These are phyloP conservation scores for Cryomyces minteri DNA, from an alignment of 495 filamentous ascomycete species.

Conservation along the genomic window DNA sequence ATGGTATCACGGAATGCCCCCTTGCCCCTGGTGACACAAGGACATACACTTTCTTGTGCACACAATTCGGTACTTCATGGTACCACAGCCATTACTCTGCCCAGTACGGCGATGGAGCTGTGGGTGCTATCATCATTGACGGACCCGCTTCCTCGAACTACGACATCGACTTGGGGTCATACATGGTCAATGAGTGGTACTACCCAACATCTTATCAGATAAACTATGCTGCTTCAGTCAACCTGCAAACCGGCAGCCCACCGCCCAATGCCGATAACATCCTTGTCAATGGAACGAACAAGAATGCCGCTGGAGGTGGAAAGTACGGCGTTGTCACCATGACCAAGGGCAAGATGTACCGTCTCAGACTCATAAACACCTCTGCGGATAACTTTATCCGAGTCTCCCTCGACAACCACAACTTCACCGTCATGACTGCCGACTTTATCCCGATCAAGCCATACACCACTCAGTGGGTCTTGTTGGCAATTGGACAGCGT, in stretches of 20 bases:
- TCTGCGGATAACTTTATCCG: conserved; percentile 11
- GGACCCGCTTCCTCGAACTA: conserved; percentile 21
- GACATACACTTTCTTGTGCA: conserved; percentile 19
- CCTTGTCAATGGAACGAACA: conserved; percentile 19
- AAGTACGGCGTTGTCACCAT: conserved; percentile 12
- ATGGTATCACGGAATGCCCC: conserved; percentile 22
- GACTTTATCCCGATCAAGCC: conserved; percentile 22
- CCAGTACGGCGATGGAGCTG: conserved; percentile 21
- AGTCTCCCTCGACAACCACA: conserved; percentile 15
- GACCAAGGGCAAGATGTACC: conserved; percentile 17
- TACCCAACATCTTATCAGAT: conserved; percentile 12
- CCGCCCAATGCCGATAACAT: conserved; percentile 14
- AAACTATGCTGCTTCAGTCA: background rate
- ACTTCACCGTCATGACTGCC: conserved; percentile 16
- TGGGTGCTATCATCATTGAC: conserved; percentile 18
- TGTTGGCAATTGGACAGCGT: conserved; percentile 19
- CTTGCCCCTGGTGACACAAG: conserved; percentile 17
- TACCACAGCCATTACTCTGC: conserved; percentile 18
- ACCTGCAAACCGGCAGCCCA: conserved; percentile 4
- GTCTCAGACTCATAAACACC: conserved; percentile 20
- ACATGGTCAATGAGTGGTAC: conserved; percentile 20
- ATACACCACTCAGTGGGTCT: conserved; percentile 9
- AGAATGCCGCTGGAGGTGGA: conserved; percentile 11
- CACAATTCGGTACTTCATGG: conserved; percentile 23
- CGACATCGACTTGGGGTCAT: conserved; percentile 20